Conservation (phyloP, 306 rosid species). For the Medicago arabica region DNA sequence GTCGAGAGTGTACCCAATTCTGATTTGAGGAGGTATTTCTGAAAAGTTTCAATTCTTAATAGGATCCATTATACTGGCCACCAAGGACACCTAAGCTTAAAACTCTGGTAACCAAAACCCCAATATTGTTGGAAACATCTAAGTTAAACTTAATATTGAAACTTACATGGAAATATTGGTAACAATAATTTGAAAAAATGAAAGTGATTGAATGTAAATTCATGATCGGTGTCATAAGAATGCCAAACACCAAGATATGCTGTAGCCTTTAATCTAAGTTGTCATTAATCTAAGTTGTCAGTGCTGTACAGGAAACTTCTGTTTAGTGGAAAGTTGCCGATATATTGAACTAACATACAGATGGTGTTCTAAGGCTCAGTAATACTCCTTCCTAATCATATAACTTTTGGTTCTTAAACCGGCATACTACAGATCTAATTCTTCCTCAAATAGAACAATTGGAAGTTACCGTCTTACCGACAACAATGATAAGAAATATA, state of each 20-base stretch:
- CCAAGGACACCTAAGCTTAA: neutral
- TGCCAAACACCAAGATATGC: too few species aligned
- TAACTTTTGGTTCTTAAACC: neutral
- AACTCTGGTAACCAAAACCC: neutral
- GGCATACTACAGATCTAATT: neutral
- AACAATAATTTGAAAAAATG: too few species aligned
- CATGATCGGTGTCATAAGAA: neutral
- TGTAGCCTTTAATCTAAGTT: neutral
- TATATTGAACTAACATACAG: neutral
- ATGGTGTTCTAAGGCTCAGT: neutral
- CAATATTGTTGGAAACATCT: neutral
- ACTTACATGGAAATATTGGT: too few species aligned
- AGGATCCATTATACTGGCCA: neutral
- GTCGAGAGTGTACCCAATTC: too few species aligned
- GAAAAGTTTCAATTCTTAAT: too few species aligned
- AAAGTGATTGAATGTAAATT: neutral
- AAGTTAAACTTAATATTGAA: too few species aligned
- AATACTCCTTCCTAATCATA: neutral
- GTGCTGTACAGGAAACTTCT: neutral
- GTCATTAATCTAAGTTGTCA: too few species aligned
- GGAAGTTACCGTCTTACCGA: neutral
- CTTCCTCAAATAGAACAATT: neutral
- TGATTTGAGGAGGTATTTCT: too few species aligned
- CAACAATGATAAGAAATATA: neutral
- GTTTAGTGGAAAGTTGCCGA: neutral